Base-by-base conservation (phyloP, 331 rosid genomes). In the Quercus lobata region DNA sequence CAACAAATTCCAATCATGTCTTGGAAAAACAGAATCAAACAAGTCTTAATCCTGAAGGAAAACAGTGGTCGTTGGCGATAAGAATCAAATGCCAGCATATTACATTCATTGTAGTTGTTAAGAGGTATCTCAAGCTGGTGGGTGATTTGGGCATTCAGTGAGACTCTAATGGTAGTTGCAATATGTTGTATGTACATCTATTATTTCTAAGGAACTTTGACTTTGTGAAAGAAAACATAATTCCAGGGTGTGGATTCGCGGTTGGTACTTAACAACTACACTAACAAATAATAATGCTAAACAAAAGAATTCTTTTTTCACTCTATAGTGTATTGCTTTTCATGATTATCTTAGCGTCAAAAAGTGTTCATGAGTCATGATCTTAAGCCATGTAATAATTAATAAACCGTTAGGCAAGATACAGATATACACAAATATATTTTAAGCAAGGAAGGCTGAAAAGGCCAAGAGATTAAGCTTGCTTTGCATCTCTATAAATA, bases 131-230 rank as follows among this genome's bases (percentile, higher is more conserved):
- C 54, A 49, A 49, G 76, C 76, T 85, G 83, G 82, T 75, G 66
- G 69, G 61, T 76, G 63, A 54, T 76, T 74, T 77, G 56, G 27
- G 72, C 55, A 56, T 72, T 3, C 46, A 49, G 15, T 55, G 27
- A 68, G 81, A 80, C 75, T 83, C 81, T 82, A 55, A 69, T 63
- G 17, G 79, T 44, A n/a, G 80, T 75, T 68, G 44, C 53, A 57
- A 79, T 65, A 37, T 21, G 76, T 74, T 80, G 76, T 65, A 37
- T 21, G 76, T 76, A 82, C 76, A 66, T 86, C 60, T 63, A 75
- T 83, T 71, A 81, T 74, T 25, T 57, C 76, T 74, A 82, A 74
- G 76, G n/a, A 80, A 73, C 92, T 79, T 83, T 25, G 71, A 73
- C 74, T 35, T 63, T 75, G 30, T 78, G 73, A 71, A 34, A 52